Percentiles rank a stretch among this genome's conserved stretches.
Conservation (phyloP, 73 alveolate genomes). For the Paramecium biaurelia region DNA sequence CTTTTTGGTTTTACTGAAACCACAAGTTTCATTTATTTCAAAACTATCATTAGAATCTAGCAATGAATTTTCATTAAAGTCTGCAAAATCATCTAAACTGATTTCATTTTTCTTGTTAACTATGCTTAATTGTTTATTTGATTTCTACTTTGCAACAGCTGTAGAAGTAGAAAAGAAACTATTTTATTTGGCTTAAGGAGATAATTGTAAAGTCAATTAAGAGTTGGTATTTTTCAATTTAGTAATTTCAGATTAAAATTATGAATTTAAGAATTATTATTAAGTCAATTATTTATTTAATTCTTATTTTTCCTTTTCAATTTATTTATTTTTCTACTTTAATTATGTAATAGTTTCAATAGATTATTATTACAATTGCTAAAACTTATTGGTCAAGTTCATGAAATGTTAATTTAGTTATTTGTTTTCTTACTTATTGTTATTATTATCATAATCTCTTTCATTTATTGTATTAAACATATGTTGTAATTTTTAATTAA, state of each 20-base stretch:
- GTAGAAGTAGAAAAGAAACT: conserved; percentile 38
- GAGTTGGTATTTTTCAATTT: not conserved
- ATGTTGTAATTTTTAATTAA: not conserved
- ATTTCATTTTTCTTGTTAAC: not conserved
- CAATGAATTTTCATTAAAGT: conserved; percentile 30
- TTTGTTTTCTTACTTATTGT: not conserved
- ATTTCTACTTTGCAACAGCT: not conserved
- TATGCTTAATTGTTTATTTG: not conserved
- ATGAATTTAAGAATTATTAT: not conserved
- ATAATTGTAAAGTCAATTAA: not conserved
- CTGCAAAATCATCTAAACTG: conserved; percentile 47
- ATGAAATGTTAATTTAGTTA: not conserved
- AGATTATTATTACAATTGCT: not conserved
- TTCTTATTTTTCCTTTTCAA: conserved; percentile 15
- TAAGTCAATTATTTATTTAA: not conserved
- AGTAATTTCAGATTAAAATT: not conserved
- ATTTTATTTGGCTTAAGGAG: not conserved
- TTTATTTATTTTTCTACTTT: not conserved
- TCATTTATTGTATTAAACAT: not conserved
- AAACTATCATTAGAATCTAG: conserved; percentile 33
- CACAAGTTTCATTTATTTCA: conserved; percentile 26
- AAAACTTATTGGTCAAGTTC: not conserved
- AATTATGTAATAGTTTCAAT: not conserved
- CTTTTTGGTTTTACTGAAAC: conserved; percentile 21
- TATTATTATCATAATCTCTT: not conserved